These are phyloP conservation scores for Thermochaetoides thermophila DNA, from an alignment of 495 filamentous ascomycete species.

Conservation along the genomic window DNA sequence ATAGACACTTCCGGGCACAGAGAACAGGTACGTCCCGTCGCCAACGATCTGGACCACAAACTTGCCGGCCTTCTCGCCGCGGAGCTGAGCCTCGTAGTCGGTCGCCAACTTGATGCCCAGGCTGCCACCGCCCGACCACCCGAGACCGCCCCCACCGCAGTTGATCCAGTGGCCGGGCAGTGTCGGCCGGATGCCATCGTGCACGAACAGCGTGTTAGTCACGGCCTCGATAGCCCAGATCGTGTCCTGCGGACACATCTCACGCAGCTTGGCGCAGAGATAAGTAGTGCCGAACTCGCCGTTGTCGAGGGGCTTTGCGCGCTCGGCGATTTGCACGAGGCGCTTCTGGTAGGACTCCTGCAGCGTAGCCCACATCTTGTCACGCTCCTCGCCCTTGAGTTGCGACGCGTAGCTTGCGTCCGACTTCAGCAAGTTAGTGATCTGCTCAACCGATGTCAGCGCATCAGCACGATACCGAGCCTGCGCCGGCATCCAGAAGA, in stretches of 20 bases:
- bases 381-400: conserved; percentile 30
- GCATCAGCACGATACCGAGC: conserved; percentile 65
- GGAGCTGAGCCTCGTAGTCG: conserved; percentile 43
- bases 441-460: conserved; percentile 54
- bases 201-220: conserved; percentile 62
- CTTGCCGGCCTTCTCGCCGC: conserved; percentile 51
- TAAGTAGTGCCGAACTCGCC: conserved; percentile 60
- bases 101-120: conserved; percentile 80
- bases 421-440: conserved; percentile 41
- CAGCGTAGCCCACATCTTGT: conserved; percentile 39
- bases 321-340: conserved; percentile 40
- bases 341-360: conserved; percentile 43
- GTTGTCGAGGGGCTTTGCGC: conserved; percentile 40
- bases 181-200: conserved; percentile 66
- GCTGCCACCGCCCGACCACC: conserved; percentile 86
- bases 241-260: conserved; percentile 55
- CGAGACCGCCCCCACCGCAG: conserved; percentile 85
- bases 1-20: conserved; percentile 78
- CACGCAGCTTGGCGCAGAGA: conserved; percentile 48
- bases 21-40: conserved; percentile 84
- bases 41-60: conserved; percentile 91
- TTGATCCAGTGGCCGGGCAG: conserved; percentile 78
- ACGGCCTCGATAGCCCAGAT: conserved; percentile 84
- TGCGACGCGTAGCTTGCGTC: conserved; percentile 31
- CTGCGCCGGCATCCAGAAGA: conserved; percentile 63